phyloP scores from a whole-genome alignment of 495 filamentous ascomycete genomes.

The Penicillium coprophilum region DNA sequence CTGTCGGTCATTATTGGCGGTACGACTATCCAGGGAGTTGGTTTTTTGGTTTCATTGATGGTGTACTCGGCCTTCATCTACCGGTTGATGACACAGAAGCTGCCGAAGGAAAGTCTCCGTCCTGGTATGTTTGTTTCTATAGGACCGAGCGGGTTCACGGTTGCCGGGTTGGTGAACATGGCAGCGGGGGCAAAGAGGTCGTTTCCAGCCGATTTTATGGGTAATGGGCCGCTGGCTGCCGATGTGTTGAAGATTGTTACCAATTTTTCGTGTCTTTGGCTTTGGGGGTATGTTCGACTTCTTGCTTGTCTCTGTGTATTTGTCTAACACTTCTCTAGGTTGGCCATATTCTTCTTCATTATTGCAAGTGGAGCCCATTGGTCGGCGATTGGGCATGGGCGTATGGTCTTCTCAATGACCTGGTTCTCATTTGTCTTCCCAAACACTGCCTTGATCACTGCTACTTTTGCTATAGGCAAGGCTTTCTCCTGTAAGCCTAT shows the following conservation, averaged over 20 bases:
- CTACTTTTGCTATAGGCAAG: slow-evolving; percentile 69
- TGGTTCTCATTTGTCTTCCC: slow-evolving; percentile 90
- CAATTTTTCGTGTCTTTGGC: slow-evolving; percentile 69
- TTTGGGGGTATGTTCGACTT: slow-evolving; percentile 62
- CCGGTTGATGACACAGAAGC: slow-evolving; percentile 87
- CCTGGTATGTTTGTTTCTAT: slow-evolving; percentile 87
- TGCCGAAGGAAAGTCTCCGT: slow-evolving; percentile 71
- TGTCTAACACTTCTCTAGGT: slow-evolving; percentile 33
- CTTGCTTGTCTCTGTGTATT: not conserved
- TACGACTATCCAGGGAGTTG: slow-evolving; percentile 74
- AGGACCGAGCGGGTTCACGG: slow-evolving; percentile 77
- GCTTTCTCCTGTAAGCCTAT: slow-evolving; percentile 63
- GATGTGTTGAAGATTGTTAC: slow-evolving; percentile 54
- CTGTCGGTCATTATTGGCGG: slow-evolving; percentile 70
- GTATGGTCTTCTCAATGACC: slow-evolving; percentile 79
- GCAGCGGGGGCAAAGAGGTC: slow-evolving; percentile 42
- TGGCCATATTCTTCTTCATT: slow-evolving; percentile 85
- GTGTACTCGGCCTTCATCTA: slow-evolving; percentile 85
- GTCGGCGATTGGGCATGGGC: slow-evolving; percentile 62
- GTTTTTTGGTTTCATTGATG: slow-evolving; percentile 83
- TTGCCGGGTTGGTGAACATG: slow-evolving; percentile 65
- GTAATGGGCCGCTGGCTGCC: slow-evolving; percentile 55
- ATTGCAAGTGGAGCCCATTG: slow-evolving; percentile 73
- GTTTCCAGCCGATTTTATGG: slow-evolving; percentile 59
- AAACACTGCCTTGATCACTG: slow-evolving; percentile 73